Evolutionary conservation across 176 grass and related monocot species (phyloP).

Genomic region (sorghum (Sorghum bicolor)): DNA sequence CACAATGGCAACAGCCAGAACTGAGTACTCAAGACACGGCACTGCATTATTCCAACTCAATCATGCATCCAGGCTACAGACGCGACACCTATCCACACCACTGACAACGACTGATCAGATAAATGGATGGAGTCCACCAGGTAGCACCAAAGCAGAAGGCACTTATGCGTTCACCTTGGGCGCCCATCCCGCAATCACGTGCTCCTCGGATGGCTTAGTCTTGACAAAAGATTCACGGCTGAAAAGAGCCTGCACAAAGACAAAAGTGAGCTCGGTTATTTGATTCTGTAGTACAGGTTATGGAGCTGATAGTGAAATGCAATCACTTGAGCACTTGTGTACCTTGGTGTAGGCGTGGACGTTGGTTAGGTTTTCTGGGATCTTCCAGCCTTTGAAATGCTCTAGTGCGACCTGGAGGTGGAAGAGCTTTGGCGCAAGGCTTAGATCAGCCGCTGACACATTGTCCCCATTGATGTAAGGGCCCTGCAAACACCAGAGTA

Average conservation of each 20-base stretch:
- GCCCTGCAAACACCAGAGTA: constrained; percentile 44
- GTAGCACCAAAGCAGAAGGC: background rate
- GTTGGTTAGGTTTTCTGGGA: constrained; percentile 63
- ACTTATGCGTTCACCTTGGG: constrained; percentile 54
- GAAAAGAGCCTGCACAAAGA: constrained; percentile 60
- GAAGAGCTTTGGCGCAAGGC: constrained; percentile 78
- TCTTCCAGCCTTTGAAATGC: constrained; percentile 92
- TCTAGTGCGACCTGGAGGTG: constrained; percentile 63
- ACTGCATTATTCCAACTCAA: constrained; percentile 35
- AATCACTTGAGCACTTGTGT: background rate
- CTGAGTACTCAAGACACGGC: background rate
- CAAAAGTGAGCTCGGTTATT: background rate
- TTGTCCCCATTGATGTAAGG: constrained; percentile 72
- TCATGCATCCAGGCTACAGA: constrained; percentile 6
- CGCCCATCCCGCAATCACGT: constrained; percentile 76
- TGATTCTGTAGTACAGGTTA: background rate
- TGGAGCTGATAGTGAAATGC: background rate
- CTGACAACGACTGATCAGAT: background rate
- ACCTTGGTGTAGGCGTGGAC: constrained; percentile 73
- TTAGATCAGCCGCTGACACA: constrained; percentile 59
- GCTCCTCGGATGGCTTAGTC: constrained; percentile 72
- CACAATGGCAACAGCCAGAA: background rate
- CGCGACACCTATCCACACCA: background rate
- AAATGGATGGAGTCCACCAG: background rate
- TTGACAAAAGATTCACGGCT: constrained; percentile 71